Percentiles rank a stretch among this genome's conserved stretches.
These are phyloP conservation scores for Vanrija sp. DNA, from an alignment of 1,284 basidiomycete genomes.

Conservation along the genomic window DNA sequence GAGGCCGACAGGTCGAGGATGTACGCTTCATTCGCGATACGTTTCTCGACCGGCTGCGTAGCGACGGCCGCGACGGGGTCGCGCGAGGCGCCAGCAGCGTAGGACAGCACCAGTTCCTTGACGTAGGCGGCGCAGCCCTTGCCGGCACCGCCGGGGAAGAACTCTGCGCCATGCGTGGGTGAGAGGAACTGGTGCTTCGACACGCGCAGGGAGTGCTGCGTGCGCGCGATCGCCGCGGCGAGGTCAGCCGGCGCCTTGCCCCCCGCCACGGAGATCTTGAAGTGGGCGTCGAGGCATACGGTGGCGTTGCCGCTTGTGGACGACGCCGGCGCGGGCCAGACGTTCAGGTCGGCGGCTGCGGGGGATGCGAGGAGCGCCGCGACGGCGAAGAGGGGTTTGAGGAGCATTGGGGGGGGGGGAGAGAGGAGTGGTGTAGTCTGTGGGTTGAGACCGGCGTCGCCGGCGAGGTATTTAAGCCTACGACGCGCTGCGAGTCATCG, in stretches of 20 bases:
- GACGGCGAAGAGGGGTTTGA: too few relatives aligned
- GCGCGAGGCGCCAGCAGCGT: neutral
- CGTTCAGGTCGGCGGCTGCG: too few relatives aligned
- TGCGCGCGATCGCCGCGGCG: neutral
- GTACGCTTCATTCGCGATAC: conserved; percentile 21
- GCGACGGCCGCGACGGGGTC: neutral
- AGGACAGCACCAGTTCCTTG: neutral
- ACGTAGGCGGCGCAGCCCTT: neutral
- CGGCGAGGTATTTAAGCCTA: too few relatives aligned
- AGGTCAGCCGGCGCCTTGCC: neutral
- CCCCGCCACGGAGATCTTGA: neutral
- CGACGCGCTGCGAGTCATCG: too few relatives aligned
- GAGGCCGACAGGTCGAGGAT: conserved; percentile 10
- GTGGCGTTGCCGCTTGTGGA: too few relatives aligned
- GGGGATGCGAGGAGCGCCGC: too few relatives aligned
- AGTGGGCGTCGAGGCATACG: too few relatives aligned
- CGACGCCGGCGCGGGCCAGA: too few relatives aligned
- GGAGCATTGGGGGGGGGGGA: too few relatives aligned
- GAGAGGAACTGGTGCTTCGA: conserved; percentile 14
- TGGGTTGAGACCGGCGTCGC: too few relatives aligned
- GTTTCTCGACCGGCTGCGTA: conserved; percentile 7
- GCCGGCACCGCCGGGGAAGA: conserved; percentile 6
- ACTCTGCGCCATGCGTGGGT: conserved; percentile 16
- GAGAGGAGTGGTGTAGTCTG: too few relatives aligned
- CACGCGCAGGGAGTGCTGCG: neutral